Percentiles rank a stretch among this genome's conserved stretches.
These are phyloP conservation scores for Nicotiana noctiflora DNA, from an alignment of 257 asterid genomes.

Conservation along the genomic window DNA sequence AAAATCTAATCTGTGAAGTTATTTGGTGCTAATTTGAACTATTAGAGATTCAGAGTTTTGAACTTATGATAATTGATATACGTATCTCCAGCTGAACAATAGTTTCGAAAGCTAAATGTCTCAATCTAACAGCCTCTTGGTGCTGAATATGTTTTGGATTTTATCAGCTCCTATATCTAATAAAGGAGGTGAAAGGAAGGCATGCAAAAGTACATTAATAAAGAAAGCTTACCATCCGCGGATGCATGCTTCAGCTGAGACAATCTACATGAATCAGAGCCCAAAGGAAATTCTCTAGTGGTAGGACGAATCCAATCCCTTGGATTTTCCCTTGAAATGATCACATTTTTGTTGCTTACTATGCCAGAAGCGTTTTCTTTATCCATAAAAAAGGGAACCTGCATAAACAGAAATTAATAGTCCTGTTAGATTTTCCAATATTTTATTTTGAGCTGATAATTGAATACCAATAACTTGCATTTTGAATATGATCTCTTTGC, in stretches of 20 bases:
- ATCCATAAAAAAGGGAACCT: constrained; percentile 23
- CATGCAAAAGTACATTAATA: background rate
- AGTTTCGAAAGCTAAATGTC: no score
- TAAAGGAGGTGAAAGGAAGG: background rate
- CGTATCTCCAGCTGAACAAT: background rate
- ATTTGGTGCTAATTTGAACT: background rate
- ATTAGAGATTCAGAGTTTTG: background rate
- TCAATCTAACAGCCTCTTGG: no score
- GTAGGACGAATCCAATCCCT: constrained; percentile 17
- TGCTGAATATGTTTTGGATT: no score
- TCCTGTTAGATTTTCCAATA: background rate
- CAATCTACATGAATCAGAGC: background rate
- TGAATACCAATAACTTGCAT: background rate
- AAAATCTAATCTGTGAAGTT: background rate
- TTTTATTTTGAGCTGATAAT: background rate
- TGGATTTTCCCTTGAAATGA: constrained; percentile 26
- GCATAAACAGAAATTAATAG: background rate
- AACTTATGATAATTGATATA: background rate
- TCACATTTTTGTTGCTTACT: background rate
- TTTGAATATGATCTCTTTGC: background rate
- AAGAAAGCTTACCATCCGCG: constrained; percentile 14
- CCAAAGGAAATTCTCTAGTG: background rate
- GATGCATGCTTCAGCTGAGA: constrained; percentile 12
- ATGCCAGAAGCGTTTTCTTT: constrained; percentile 13
- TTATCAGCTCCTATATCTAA: no score